Evolutionary conservation across 2,329 filamentous ascomycete genomes (phyloP), one percentile per base, ranked within the genome.

Genomic region (Penicillium sp.): DNA sequence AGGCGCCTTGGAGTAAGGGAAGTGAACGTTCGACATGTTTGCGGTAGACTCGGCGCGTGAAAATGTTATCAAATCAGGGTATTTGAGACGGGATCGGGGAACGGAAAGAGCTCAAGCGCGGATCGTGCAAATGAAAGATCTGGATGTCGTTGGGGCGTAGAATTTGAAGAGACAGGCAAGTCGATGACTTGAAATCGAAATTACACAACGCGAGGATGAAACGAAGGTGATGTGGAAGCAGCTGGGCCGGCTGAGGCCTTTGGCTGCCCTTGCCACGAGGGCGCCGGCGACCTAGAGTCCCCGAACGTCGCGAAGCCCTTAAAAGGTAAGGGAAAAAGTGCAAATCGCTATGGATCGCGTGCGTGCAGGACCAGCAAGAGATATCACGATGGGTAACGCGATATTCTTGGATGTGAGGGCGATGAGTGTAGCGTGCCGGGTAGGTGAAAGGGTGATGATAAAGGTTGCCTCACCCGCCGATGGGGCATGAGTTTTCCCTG

Each of bases 11-110:
- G 88, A 95, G 74, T 90, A 88, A 66, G 86, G 80, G 67, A 95
- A 95, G 69, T 85, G 85, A 60, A 91, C 84, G 75, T 94, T 95
- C 76, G 91, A 82, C 93, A 98, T 95, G 66, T 65, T 88, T 73
- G 68, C 69, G 66, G 59, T 66, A 59, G 11, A 61, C 55, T 28
- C 24, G 33, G 35, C 49, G 51, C 56, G 46, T 48, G 42, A 48
- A 47, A 54, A 39, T 46, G 45, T 48, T 35, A 49, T 46, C 46
- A 46, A 35, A 38, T 54, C 48, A 36, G 43, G 51, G 45, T 12
- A 40, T 42, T 53, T 34, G 42, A 36, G 32, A 39, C 42, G 47
- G 50, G 40, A 51, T 34, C 37, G 48, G 28, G 40, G 51, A 46
- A 47, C 25, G 39, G 26, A 18, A 43, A 24, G 13, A 25, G 18